phyloP scores from a whole-genome alignment of 2,329 filamentous ascomycete genomes.

The Falciphora oryzae region DNA sequence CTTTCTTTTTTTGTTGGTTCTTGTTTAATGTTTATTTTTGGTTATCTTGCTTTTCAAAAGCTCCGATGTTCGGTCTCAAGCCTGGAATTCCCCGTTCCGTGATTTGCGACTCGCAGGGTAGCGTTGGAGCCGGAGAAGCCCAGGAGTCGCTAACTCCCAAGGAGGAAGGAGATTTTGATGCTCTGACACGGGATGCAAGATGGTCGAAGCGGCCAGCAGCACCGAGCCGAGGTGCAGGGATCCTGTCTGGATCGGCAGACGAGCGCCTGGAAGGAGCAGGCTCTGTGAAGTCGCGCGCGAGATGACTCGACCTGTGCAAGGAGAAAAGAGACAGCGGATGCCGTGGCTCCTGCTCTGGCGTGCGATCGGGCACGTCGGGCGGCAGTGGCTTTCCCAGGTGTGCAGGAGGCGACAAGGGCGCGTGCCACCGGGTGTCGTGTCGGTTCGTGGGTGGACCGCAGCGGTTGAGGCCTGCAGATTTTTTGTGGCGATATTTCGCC shows the following conservation, averaged over 20 bases:
- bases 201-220: neutral
- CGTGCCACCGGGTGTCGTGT: neutral
- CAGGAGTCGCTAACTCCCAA: neutral
- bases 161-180: constrained; percentile 2
- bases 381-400: neutral
- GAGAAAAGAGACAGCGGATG: neutral
- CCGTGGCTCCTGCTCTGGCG: neutral
- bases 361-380: neutral
- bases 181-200: neutral
- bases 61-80: neutral
- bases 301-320: neutral
- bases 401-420: neutral
- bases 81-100: neutral
- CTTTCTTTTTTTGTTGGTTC: neutral
- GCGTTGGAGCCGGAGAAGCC: constrained; percentile 1
- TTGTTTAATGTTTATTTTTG: neutral
- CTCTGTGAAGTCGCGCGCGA: neutral
- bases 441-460: neutral
- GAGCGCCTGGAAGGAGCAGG: neutral
- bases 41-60: neutral
- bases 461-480: neutral
- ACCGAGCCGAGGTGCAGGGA: neutral
- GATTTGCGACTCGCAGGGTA: constrained; percentile 1
- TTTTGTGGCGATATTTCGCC: neutral
- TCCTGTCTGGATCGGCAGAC: neutral